A percentile compares a stretch with the other conserved stretches of the same genome.
phyloP scores from a whole-genome alignment of 169 alveolate genomes.

The Eimeria acervulina region DNA sequence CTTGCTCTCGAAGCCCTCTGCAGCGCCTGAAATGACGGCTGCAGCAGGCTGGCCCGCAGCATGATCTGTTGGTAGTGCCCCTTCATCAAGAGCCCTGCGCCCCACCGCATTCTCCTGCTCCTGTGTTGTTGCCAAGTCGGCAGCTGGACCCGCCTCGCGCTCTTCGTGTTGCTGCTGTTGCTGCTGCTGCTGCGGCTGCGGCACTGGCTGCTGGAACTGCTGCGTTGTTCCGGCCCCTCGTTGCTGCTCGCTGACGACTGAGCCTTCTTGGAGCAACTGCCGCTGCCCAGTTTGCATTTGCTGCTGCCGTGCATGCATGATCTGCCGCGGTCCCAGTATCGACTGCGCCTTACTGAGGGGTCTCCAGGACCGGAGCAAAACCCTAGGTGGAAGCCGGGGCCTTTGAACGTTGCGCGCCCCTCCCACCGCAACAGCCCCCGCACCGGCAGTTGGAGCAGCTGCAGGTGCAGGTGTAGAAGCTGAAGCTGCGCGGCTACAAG shows the following conservation, averaged over 20 bases:
- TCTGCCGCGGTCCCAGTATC: constrained; percentile 27
- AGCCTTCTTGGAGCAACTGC: constrained; percentile 42
- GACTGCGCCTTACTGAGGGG: constrained; percentile 63
- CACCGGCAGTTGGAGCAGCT: no score
- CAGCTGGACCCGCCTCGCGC: background rate
- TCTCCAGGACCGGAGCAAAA: constrained; percentile 55
- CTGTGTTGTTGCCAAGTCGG: background rate
- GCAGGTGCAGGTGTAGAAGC: constrained; percentile 3
- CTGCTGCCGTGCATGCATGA: constrained; percentile 35
- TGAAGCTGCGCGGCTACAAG: constrained; percentile 9
- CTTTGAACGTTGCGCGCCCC: constrained; percentile 22
- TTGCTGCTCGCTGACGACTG: background rate
- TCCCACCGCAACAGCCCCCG: constrained; percentile 13
- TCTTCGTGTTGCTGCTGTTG: background rate
- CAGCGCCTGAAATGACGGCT: background rate
- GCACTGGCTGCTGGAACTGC: constrained; percentile 6
- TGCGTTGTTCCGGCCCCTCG: background rate
- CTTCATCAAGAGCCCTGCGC: background rate
- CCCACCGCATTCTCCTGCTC: background rate
- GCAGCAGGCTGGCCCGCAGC: background rate
- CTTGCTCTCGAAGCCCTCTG: background rate
- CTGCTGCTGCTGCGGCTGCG: background rate
- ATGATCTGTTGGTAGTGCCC: background rate
- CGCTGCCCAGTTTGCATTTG: constrained; percentile 25
- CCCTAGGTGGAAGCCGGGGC: constrained; percentile 71